phyloP scores from a whole-genome alignment of 805 yeast species.

The Myxozyma udenii region DNA sequence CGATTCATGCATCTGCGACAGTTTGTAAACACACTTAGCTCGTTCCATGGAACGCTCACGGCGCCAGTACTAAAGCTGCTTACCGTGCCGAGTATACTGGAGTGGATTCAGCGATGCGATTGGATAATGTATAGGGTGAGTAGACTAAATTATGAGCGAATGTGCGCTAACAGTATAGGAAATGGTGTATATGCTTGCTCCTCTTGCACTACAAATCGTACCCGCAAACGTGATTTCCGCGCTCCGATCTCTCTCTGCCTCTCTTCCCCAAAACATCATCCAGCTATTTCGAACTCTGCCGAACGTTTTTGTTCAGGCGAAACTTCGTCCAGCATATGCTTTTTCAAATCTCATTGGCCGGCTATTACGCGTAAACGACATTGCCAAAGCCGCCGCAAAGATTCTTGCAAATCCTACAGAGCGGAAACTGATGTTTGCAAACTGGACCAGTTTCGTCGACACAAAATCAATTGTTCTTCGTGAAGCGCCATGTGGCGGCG shows the following conservation, averaged over 20 bases:
- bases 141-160: constrained; percentile 19
- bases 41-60: constrained; percentile 57
- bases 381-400: constrained; percentile 50
- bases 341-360: constrained; percentile 55
- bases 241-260: constrained; percentile 52
- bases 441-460: constrained; percentile 55
- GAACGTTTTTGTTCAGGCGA: constrained; percentile 48
- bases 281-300: constrained; percentile 44
- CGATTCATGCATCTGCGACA: constrained; percentile 65
- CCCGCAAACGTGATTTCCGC: constrained; percentile 56
- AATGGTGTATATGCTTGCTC: constrained; percentile 58
- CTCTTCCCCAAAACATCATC: constrained; percentile 45
- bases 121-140: constrained; percentile 51
- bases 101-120: constrained; percentile 73
- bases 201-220: constrained; percentile 55
- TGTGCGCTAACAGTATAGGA: constrained; percentile 31
- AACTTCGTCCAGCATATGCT: constrained; percentile 51
- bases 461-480: constrained; percentile 46
- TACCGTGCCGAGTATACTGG: constrained; percentile 37
- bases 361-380: constrained; percentile 52
- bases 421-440: constrained; percentile 51
- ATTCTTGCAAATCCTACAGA: constrained; percentile 47
- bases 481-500: constrained; percentile 50
- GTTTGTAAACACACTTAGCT: constrained; percentile 51
- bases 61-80: constrained; percentile 61